A percentile compares a stretch with the other conserved stretches of the same genome.
These are phyloP conservation scores for Pyrenophora graminea DNA, from an alignment of 2,329 filamentous ascomycete species.

Conservation along the genomic window DNA sequence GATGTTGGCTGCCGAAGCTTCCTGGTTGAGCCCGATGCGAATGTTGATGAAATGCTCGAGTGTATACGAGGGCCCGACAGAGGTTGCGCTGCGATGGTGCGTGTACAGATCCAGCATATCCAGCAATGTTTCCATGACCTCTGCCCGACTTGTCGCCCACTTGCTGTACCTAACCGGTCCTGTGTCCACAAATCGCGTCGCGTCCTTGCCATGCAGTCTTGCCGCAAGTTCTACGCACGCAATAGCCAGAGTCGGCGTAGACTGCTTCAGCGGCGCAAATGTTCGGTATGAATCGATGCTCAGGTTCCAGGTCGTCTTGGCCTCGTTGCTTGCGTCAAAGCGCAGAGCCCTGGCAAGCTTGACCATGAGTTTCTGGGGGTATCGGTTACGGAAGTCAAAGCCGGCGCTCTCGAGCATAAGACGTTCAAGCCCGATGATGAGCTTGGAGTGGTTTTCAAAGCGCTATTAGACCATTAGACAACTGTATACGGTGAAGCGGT, in stretches of 20 bases:
- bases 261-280: conserved; percentile 88
- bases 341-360: conserved; percentile 72
- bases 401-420: conserved; percentile 89
- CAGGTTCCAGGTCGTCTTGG: conserved; percentile 75
- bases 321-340: conserved; percentile 60
- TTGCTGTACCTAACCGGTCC: conserved; percentile 53
- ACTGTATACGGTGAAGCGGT: background rate
- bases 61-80: conserved; percentile 72
- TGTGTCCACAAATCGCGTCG: conserved; percentile 53
- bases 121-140: conserved; percentile 73
- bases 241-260: conserved; percentile 81
- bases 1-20: conserved; percentile 66
- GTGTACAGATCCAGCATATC: conserved; percentile 93
- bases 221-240: conserved; percentile 80
- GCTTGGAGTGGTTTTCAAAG: conserved; percentile 78
- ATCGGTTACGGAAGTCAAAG: conserved; percentile 90
- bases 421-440: conserved; percentile 86
- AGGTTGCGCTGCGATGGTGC: conserved; percentile 75
- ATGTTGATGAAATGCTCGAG: conserved; percentile 81
- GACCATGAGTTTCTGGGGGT: conserved; percentile 81
- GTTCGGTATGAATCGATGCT: conserved; percentile 91
- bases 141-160: conserved; percentile 51
- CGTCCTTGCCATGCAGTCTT: conserved; percentile 63
- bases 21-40: conserved; percentile 83
- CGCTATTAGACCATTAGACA: conserved; percentile 56